Percentiles rank a stretch among this genome's conserved stretches.
Evolutionary conservation across 257 asterid genomes (phyloP).

Genomic region (Solanum pimpinellifolium): DNA sequence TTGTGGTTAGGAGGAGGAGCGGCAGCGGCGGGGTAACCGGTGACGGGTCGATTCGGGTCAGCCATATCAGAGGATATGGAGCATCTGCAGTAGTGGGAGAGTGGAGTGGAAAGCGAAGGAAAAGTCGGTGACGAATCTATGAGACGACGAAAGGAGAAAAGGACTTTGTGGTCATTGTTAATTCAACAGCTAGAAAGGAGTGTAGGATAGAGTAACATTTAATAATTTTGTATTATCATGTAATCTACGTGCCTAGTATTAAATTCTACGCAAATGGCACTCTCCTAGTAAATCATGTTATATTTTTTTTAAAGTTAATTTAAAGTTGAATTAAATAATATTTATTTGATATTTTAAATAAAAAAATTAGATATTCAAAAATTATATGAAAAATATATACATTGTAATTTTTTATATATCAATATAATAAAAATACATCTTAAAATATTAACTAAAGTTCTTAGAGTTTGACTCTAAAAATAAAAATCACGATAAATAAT

Average conservation of each 20-base stretch:
- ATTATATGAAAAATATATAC: no score
- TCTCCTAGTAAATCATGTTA: no score
- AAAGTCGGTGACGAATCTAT: neutral
- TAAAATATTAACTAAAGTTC: no score
- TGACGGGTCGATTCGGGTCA: slow-evolving; percentile 61
- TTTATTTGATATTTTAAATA: no score
- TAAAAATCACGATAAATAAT: no score
- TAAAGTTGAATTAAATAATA: no score
- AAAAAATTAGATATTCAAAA: no score
- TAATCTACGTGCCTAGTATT: neutral
- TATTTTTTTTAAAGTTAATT: no score
- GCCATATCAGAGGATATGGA: slow-evolving; percentile 18
- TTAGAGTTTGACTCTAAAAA: no score
- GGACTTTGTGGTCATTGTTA: neutral
- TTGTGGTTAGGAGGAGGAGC: slow-evolving; percentile 12
- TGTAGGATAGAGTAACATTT: neutral
- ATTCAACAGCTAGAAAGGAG: neutral
- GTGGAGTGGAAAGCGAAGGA: neutral
- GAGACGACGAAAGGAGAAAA: neutral
- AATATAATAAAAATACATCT: no score
- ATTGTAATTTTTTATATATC: accelerated
- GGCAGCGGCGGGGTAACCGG: slow-evolving; percentile 61
- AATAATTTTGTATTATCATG: neutral
- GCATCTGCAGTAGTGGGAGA: neutral
- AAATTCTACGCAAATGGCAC: no score